phyloP scores from a whole-genome alignment of 140 eudicot genomes.

The Artemisia princeps region DNA sequence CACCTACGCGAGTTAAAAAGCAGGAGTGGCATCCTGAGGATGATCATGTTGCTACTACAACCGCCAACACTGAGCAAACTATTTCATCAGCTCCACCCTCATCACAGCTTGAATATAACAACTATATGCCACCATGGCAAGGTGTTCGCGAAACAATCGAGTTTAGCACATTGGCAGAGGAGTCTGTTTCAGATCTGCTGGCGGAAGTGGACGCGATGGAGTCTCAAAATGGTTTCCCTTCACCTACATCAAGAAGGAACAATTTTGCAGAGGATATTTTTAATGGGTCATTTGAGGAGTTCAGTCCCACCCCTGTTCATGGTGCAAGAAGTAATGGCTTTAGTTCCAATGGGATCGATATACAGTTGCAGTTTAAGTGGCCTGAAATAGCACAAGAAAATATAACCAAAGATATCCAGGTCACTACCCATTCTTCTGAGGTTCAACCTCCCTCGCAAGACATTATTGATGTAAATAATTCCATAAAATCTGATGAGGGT shows the following conservation, averaged over 20 bases:
- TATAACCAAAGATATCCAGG: neutral
- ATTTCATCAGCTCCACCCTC: slow-evolving; percentile 16
- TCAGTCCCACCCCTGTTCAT: slow-evolving; percentile 48
- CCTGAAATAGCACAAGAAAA: slow-evolving; percentile 25
- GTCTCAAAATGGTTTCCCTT: slow-evolving; percentile 61
- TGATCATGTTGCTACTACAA: slow-evolving; percentile 38
- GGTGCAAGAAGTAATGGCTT: slow-evolving; percentile 44
- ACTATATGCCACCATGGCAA: slow-evolving; percentile 36
- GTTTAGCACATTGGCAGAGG: slow-evolving; percentile 86
- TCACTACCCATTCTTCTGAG: too few relatives aligned
- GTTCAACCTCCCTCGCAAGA: slow-evolving; percentile 18
- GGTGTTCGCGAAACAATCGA: slow-evolving; percentile 62
- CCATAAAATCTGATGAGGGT: slow-evolving; percentile 34
- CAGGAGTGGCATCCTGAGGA: slow-evolving; percentile 39
- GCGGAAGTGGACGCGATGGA: slow-evolving; percentile 99
- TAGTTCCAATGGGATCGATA: slow-evolving; percentile 46
- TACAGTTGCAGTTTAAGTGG: slow-evolving; percentile 37
- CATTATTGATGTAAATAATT: slow-evolving; percentile 28
- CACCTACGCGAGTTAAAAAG: slow-evolving; percentile 37
- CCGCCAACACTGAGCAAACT: slow-evolving; percentile 29
- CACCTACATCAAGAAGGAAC: slow-evolving; percentile 79
- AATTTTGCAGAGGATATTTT: slow-evolving; percentile 54
- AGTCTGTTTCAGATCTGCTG: slow-evolving; percentile 84
- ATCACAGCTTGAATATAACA: slow-evolving; percentile 27
- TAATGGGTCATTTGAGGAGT: slow-evolving; percentile 53